These are phyloP conservation scores for Trifolium repens DNA, from an alignment of 306 rosid species.

Conservation along the genomic window DNA sequence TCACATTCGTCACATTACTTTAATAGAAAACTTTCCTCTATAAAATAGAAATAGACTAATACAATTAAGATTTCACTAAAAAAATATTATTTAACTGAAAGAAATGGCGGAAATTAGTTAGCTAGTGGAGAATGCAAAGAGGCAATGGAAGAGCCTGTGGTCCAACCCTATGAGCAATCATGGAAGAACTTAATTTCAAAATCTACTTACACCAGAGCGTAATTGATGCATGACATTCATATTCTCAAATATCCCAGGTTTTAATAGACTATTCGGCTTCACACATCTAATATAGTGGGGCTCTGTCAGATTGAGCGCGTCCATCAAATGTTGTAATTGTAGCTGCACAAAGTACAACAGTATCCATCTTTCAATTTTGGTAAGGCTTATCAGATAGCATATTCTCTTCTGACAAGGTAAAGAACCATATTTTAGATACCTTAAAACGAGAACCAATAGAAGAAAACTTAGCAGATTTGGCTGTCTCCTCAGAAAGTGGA, in stretches of 20 bases:
- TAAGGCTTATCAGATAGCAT: slow-evolving; percentile 40
- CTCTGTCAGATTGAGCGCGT: slow-evolving; percentile 69
- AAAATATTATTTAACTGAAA: slow-evolving; percentile 7
- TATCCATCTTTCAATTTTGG: slow-evolving; percentile 40
- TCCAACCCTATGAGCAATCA: slow-evolving; percentile 38
- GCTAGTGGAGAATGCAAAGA: slow-evolving; percentile 28
- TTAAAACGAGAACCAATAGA: slow-evolving; percentile 92
- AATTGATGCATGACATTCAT: slow-evolving; percentile 74
- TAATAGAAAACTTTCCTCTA: slow-evolving; percentile 24
- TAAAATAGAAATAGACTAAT: slow-evolving; percentile 31
- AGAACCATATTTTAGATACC: slow-evolving; percentile 56
- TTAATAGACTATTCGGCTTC: slow-evolving; percentile 73
- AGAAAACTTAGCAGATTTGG: slow-evolving; percentile 86
- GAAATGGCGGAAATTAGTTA: slow-evolving; percentile 26
- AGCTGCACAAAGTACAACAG: slow-evolving; percentile 63
- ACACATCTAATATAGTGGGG: slow-evolving; percentile 97
- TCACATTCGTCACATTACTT: slow-evolving; percentile 30
- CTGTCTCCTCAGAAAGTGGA: slow-evolving; percentile 75
- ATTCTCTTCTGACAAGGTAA: slow-evolving; percentile 38
- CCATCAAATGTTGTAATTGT: slow-evolving; percentile 96
- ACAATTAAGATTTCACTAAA: slow-evolving; percentile 24
- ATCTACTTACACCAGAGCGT: slow-evolving; percentile 82
- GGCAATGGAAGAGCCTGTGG: slow-evolving; percentile 29
- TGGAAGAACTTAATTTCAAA: slow-evolving; percentile 35
- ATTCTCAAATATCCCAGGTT: slow-evolving; percentile 77